phyloP scores from a whole-genome alignment of 768 basidiomycete species.

The Rhodosporidiobolus sp. region DNA sequence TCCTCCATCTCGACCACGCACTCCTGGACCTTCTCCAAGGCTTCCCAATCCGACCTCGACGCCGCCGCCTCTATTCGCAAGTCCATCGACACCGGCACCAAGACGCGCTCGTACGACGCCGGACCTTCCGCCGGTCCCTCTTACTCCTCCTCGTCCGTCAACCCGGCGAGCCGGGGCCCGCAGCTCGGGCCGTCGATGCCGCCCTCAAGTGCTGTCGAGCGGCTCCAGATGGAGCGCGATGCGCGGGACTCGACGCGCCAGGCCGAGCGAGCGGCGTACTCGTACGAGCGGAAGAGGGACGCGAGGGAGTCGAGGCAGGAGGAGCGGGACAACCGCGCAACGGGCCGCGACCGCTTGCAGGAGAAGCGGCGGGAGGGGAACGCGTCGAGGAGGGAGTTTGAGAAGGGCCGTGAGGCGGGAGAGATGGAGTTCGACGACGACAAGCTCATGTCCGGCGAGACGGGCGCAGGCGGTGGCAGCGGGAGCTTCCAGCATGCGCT shows the following conservation, averaged over 20 bases:
- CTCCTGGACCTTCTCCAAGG: constrained; percentile 32
- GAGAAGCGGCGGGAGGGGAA: constrained; percentile 78
- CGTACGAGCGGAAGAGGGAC: constrained; percentile 69
- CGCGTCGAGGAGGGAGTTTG: constrained; percentile 51
- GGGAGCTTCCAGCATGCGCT: constrained; percentile 66
- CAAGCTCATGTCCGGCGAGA: constrained; percentile 64
- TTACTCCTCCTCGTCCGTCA: constrained; percentile 55
- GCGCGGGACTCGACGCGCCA: constrained; percentile 59
- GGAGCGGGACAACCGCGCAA: constrained; percentile 30
- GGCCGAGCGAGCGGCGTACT: constrained; percentile 66
- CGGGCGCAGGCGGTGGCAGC: constrained; percentile 61
- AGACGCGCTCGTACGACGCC: constrained; percentile 60
- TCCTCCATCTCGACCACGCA: constrained; percentile 29
- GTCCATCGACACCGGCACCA: constrained; percentile 59
- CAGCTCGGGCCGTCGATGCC: constrained; percentile 46
- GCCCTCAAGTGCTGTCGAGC: constrained; percentile 66
- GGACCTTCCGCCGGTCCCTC: constrained; percentile 37
- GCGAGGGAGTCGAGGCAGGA: constrained; percentile 63
- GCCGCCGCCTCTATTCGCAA: constrained; percentile 56
- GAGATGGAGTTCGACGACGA: constrained; percentile 76
- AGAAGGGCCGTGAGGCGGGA: constrained; percentile 59
- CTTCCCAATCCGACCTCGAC: constrained; percentile 37
- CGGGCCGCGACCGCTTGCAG: constrained; percentile 73
- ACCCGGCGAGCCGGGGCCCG: constrained; percentile 54
- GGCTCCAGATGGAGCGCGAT: constrained; percentile 64